These are phyloP conservation scores for Diaporthe capsici DNA, from an alignment of 2,329 filamentous ascomycete species.

Conservation along the genomic window DNA sequence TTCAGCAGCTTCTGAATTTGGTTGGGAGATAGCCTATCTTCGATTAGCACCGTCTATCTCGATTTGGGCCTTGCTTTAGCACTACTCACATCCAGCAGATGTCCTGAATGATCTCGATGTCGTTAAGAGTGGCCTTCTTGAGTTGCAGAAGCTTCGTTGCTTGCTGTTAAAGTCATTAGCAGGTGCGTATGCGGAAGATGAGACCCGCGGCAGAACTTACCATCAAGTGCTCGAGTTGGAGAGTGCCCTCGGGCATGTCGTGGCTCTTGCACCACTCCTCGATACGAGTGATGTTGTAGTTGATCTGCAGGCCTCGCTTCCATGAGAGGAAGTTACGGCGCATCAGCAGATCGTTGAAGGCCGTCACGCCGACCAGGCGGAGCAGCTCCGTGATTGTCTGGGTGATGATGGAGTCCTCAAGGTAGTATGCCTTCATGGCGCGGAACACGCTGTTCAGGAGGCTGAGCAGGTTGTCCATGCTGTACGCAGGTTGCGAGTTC, in stretches of 20 bases:
- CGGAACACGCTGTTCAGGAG: constrained; percentile 97
- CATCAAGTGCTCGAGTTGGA: constrained; percentile 98
- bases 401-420: constrained; percentile 95
- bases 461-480: constrained; percentile 98
- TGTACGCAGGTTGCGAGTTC: constrained; percentile 94
- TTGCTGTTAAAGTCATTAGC: constrained; percentile 72
- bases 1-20: constrained; percentile 99
- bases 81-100: constrained; percentile 97
- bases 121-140: constrained; percentile 98
- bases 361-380: constrained; percentile 93
- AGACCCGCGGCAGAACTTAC: constrained; percentile 60
- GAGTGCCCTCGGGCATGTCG: constrained; percentile 97
- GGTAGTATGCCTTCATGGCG: constrained; percentile 98
- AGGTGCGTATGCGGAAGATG: background rate
- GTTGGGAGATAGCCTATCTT: constrained; percentile 88
- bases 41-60: constrained; percentile 26
- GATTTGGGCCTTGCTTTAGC: constrained; percentile 45
- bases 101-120: constrained; percentile 99
- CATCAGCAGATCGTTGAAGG: constrained; percentile 98
- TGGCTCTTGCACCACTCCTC: constrained; percentile 99
- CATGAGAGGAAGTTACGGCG: constrained; percentile 98
- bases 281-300: constrained; percentile 99
- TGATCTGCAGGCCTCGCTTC: constrained; percentile 99
- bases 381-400: constrained; percentile 96
- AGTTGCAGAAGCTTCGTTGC: constrained; percentile 97